These are phyloP conservation scores for Knoxia roxburghii DNA, from an alignment of 257 asterid species.

Conservation along the genomic window DNA sequence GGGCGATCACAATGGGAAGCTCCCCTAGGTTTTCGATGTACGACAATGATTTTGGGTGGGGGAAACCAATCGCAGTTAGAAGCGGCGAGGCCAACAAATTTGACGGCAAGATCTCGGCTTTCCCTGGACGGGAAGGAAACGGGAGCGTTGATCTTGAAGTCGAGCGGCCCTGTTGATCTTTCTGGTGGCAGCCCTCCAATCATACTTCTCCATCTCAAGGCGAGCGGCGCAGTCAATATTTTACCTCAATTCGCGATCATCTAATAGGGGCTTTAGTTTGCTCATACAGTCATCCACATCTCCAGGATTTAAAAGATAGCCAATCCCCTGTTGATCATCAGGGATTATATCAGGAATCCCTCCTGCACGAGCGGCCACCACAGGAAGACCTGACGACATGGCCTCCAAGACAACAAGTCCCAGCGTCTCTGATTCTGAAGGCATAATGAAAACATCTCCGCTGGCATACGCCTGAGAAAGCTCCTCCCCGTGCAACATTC, in stretches of 20 bases:
- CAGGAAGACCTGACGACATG: slow-evolving; percentile 96
- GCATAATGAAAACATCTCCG: slow-evolving; percentile 84
- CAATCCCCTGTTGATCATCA: slow-evolving; percentile 76
- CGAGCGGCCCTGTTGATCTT: slow-evolving; percentile 52
- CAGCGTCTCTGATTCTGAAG: slow-evolving; percentile 92
- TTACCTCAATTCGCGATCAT: slow-evolving; percentile 52
- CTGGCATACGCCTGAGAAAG: slow-evolving; percentile 95
- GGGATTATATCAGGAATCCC: slow-evolving; percentile 95
- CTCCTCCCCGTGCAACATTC: slow-evolving; percentile 86
- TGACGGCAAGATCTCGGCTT: slow-evolving; percentile 92
- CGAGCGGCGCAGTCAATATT: slow-evolving; percentile 77
- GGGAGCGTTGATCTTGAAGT: slow-evolving; percentile 91
- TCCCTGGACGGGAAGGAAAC: slow-evolving; percentile 66
- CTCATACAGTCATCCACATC: slow-evolving; percentile 80
- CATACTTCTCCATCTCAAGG: slow-evolving; percentile 74
- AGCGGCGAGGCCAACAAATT: too few relatives aligned
- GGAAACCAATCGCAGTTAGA: too few relatives aligned
- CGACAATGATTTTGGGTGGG: too few relatives aligned
- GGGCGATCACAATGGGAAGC: slow-evolving; percentile 94
- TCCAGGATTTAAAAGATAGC: slow-evolving; percentile 74
- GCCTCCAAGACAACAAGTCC: slow-evolving; percentile 94
- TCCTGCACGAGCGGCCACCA: slow-evolving; percentile 97
- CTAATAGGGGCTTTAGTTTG: slow-evolving; percentile 66
- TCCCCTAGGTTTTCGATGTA: too few relatives aligned
- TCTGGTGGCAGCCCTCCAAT: slow-evolving; percentile 90